Conservation (phyloP, 345 rosid species). For the Kandelia obovata region DNA sequence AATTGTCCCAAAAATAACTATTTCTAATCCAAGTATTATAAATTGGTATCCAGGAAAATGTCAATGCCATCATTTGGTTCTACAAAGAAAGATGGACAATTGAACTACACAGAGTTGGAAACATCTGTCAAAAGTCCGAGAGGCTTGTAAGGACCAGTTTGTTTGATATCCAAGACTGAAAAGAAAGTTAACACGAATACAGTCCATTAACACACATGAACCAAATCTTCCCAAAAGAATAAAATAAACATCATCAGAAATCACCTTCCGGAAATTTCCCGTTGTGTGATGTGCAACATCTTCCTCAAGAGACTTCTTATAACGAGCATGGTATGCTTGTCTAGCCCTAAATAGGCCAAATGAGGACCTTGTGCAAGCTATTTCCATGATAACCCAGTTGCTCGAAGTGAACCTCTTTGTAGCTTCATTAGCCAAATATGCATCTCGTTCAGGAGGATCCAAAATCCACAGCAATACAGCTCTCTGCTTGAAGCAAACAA, state of each 20-base stretch:
- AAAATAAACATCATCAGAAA: background rate
- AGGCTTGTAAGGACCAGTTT: too few species aligned
- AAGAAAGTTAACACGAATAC: too few species aligned
- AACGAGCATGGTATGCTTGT: slow-evolving; percentile 75
- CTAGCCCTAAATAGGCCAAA: slow-evolving; percentile 52
- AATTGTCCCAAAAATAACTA: too few species aligned
- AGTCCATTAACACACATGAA: background rate
- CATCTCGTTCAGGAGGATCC: slow-evolving; percentile 79
- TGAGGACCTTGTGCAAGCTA: slow-evolving; percentile 73
- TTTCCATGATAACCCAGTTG: slow-evolving; percentile 74
- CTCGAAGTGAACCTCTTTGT: slow-evolving; percentile 64
- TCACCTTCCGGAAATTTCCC: slow-evolving; percentile 79
- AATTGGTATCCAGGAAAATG: too few species aligned
- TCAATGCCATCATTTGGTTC: too few species aligned
- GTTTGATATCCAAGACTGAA: too few species aligned
- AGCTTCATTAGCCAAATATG: slow-evolving; percentile 69
- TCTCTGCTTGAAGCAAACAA: slow-evolving; percentile 40
- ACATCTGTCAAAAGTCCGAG: too few species aligned
- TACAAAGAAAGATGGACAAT: too few species aligned
- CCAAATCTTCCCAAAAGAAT: background rate
- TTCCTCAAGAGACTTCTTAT: slow-evolving; percentile 80
- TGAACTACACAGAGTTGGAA: too few species aligned
- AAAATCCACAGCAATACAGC: slow-evolving; percentile 62
- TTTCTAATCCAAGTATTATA: too few species aligned
- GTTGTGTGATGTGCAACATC: slow-evolving; percentile 79